Conservation (phyloP, 2,329 filamentous ascomycete genomes). For the Pseudopithomyces chartarum region DNA sequence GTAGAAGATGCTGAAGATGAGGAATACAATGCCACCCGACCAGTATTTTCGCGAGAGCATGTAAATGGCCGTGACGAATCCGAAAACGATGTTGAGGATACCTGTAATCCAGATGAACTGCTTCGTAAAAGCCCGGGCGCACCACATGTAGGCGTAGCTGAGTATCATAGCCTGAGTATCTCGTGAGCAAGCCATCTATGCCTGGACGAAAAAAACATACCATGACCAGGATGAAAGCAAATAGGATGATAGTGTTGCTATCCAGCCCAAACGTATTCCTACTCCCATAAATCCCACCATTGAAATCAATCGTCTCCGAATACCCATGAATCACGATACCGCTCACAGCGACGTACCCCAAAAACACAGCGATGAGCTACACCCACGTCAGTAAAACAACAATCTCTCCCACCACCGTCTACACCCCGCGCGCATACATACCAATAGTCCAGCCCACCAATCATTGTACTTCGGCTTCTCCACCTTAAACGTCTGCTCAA, state of each 20-base stretch:
- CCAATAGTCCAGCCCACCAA: slow-evolving; percentile 82
- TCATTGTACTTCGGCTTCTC: slow-evolving; percentile 89
- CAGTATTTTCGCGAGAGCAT: slow-evolving; percentile 80
- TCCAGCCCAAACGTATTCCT: slow-evolving; percentile 71
- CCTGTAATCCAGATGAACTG: slow-evolving; percentile 87
- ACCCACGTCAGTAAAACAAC: not conserved
- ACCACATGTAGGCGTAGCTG: slow-evolving; percentile 76
- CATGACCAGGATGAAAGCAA: slow-evolving; percentile 75
- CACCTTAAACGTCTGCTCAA: slow-evolving; percentile 82
- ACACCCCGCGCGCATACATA: slow-evolving; percentile 49
- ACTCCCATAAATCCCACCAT: slow-evolving; percentile 75
- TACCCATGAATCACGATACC: slow-evolving; percentile 79
- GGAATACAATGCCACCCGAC: slow-evolving; percentile 84
- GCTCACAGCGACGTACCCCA: slow-evolving; percentile 77
- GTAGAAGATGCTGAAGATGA: slow-evolving; percentile 80
- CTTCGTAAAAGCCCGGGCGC: slow-evolving; percentile 80
- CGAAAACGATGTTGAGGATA: slow-evolving; percentile 72
- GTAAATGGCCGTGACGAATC: slow-evolving; percentile 84
- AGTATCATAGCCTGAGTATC: slow-evolving; percentile 65
- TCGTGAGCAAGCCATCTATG: not conserved
- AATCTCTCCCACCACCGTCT: not conserved
- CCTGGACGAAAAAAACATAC: not conserved
- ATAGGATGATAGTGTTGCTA: slow-evolving; percentile 85
- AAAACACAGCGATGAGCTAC: slow-evolving; percentile 71
- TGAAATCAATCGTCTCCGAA: slow-evolving; percentile 46